Percentiles rank a stretch among this genome's conserved stretches.
Evolutionary conservation across 2,329 filamentous ascomycete genomes (phyloP).

Genomic region (Aspergillus clavatus): DNA sequence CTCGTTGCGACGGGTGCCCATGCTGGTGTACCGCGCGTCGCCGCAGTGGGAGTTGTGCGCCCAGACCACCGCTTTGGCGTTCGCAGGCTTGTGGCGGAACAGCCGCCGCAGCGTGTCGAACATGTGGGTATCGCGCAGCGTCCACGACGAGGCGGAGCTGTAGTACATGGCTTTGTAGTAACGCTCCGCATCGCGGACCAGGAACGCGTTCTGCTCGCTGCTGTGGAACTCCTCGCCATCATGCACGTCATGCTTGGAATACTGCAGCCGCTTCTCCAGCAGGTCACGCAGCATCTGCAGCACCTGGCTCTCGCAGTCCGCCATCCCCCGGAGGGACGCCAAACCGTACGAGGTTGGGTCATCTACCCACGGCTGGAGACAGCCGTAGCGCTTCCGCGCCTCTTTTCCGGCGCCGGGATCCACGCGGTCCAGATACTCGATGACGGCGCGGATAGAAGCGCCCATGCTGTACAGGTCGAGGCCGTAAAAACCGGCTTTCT

Average conservation of each 20-base stretch:
- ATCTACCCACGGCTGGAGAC: conserved; percentile 47
- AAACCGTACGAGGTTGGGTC: conserved; percentile 49
- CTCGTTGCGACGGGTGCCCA: conserved; percentile 43
- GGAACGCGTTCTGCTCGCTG: conserved; percentile 48
- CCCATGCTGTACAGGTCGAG: conserved; percentile 52
- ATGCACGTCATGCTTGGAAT: conserved; percentile 24
- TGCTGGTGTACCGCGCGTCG: conserved; percentile 50
- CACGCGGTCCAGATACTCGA: conserved; percentile 46
- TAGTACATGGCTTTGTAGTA: conserved; percentile 53
- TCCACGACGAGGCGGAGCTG: conserved; percentile 48
- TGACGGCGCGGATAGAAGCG: conserved; percentile 43
- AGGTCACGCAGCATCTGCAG: conserved; percentile 45
- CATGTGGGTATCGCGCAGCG: conserved; percentile 51
- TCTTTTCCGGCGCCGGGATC: conserved; percentile 42
- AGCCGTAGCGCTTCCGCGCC: conserved; percentile 45
- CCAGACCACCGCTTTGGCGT: conserved; percentile 49
- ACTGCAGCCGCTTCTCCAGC: conserved; percentile 41
- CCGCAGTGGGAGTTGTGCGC: conserved; percentile 52
- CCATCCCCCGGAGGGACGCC: conserved; percentile 37
- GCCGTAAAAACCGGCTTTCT: conserved; percentile 45
- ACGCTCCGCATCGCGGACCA: conserved; percentile 47
- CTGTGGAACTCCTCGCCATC: conserved; percentile 48
- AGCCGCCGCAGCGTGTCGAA: conserved; percentile 46
- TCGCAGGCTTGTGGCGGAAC: conserved; percentile 36
- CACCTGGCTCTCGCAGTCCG: conserved; percentile 45